These are phyloP conservation scores for Arabidopsis thaliana DNA, from an alignment of 345 rosid genomes.

Conservation along the genomic window DNA sequence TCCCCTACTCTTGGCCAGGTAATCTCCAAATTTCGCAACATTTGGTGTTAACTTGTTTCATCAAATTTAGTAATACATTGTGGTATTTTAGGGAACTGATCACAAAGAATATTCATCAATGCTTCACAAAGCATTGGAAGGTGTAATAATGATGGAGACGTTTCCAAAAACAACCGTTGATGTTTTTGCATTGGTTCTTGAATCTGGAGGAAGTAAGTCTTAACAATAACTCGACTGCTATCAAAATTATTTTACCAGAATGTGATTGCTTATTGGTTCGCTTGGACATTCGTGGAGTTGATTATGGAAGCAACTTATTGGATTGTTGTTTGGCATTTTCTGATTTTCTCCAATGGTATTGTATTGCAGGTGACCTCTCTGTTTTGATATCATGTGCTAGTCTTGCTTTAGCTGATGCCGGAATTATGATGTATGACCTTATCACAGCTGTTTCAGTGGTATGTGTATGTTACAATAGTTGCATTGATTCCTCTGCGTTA, in stretches of 20 bases:
- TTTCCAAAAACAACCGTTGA: conserved; percentile 97
- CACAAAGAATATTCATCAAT: conserved; percentile 78
- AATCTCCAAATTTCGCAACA: neutral
- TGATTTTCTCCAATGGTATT: conserved; percentile 13
- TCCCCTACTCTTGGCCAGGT: conserved; percentile 78
- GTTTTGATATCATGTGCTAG: conserved; percentile 91
- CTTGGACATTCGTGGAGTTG: neutral
- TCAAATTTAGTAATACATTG: conserved; percentile 5
- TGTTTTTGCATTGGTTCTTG: conserved; percentile 92
- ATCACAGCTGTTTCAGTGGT: conserved; percentile 94
- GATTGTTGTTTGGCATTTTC: conserved; percentile 13
- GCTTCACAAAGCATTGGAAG: conserved; percentile 96
- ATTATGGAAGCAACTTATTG: neutral
- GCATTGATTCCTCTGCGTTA: neutral
- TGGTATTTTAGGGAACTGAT: conserved; percentile 66
- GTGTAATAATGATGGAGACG: conserved; percentile 78
- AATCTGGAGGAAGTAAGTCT: conserved; percentile 96
- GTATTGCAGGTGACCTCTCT: conserved; percentile 83
- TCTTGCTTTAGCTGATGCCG: conserved; percentile 97
- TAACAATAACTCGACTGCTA: neutral
- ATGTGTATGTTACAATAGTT: conserved; percentile 24
- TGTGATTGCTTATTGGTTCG: conserved; percentile 2
- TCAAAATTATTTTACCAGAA: neutral
- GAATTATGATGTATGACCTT: conserved; percentile 95
- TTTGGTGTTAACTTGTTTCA: conserved; percentile 26